A percentile compares a stretch with the other conserved stretches of the same genome.
Evolutionary conservation across 2,329 filamentous ascomycete species (phyloP).

Genomic region (Purpureocillium takamizusanense): DNA sequence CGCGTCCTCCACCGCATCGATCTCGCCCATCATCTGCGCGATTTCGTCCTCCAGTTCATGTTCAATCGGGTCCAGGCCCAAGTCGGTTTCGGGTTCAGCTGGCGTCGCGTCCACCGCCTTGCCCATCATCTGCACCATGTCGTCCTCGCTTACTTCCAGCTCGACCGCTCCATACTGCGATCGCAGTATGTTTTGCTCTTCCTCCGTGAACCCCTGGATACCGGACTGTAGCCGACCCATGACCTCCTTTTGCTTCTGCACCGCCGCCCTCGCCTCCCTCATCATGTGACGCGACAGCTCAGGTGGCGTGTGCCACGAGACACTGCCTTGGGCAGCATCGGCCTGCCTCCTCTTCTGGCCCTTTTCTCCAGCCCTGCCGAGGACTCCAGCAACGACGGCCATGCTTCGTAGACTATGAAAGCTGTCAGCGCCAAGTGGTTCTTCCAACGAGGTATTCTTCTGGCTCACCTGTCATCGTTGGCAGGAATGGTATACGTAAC

Average conservation of each 20-base stretch:
- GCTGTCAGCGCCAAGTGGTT: constrained; percentile 12
- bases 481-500: constrained; percentile 95
- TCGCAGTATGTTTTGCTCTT: constrained; percentile 25
- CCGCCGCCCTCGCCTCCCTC: constrained; percentile 18
- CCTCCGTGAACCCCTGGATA: constrained; percentile 25
- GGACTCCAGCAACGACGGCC: constrained; percentile 72
- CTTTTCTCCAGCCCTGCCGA: constrained; percentile 74
- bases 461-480: constrained; percentile 79
- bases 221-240: constrained; percentile 26
- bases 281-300: constrained; percentile 32
- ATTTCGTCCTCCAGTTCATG: constrained; percentile 9
- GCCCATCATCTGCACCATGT: constrained; percentile 24
- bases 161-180: constrained; percentile 15
- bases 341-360: constrained; percentile 61
- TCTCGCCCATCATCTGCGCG: constrained; percentile 7
- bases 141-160: constrained; percentile 22
- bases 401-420: constrained; percentile 63
- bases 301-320: constrained; percentile 50
- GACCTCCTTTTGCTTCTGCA: constrained; percentile 23
- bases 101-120: constrained; percentile 1
- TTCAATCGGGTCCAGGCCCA: constrained; percentile 8
- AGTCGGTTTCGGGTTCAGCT: background rate
- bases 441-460: background rate
- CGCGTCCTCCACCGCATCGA: constrained; percentile 15
- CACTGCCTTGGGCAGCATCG: constrained; percentile 49